phyloP scores from a whole-genome alignment of 176 grass and related monocot species.

The Alopecurus myosuroides region DNA sequence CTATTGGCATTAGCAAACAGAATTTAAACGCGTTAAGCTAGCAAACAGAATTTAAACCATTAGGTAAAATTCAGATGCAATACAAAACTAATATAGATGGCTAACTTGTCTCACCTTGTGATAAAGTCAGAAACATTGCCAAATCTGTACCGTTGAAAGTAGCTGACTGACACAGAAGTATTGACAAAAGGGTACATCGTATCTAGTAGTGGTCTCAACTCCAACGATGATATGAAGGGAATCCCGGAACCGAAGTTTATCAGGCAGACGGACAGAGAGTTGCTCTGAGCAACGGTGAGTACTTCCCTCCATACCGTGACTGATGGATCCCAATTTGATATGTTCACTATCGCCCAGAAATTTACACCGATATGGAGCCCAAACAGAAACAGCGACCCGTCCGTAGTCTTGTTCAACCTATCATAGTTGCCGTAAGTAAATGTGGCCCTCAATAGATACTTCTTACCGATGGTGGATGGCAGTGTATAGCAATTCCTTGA shows the following conservation, averaged over 20 bases:
- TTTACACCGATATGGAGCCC: conserved; percentile 17
- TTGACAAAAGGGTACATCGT: conserved; percentile 1
- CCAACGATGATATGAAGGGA: conserved; percentile 15
- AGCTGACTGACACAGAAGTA: background rate
- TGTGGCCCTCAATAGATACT: background rate
- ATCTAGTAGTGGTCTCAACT: background rate
- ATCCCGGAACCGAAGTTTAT: background rate
- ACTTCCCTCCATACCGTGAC: accelerated
- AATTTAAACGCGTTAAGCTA: background rate
- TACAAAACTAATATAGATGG: background rate
- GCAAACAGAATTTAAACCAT: background rate
- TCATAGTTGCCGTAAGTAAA: conserved; percentile 23
- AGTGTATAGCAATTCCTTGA: background rate
- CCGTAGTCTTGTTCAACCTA: background rate
- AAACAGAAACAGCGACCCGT: background rate
- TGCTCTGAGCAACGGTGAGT: background rate
- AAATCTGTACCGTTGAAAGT: background rate
- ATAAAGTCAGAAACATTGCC: background rate
- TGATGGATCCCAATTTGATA: background rate
- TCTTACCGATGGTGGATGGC: background rate
- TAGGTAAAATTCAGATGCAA: background rate
- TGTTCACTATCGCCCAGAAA: conserved; percentile 4
- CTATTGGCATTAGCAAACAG: no score
- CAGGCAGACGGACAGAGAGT: background rate
- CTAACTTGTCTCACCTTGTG: background rate